Conservation (phyloP, 495 filamentous ascomycete genomes). For the Lasiosphaeris hirsuta region DNA sequence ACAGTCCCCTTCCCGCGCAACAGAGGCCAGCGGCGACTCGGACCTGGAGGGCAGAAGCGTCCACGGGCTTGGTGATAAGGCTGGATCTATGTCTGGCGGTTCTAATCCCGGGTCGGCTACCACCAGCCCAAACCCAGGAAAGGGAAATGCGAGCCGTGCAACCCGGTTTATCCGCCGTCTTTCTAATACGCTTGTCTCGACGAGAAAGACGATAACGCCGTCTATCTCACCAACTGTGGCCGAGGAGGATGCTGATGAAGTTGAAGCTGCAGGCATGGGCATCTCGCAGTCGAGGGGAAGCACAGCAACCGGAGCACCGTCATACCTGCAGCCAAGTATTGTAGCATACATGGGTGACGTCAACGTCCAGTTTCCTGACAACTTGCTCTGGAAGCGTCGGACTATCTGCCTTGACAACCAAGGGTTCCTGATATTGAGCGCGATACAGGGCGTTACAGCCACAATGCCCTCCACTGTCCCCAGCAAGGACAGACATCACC, state of each 20-base stretch:
- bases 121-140: slow-evolving; percentile 41
- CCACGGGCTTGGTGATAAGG: slow-evolving; percentile 11
- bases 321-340: slow-evolving; percentile 40
- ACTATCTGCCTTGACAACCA: slow-evolving; percentile 72
- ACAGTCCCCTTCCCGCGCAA: slow-evolving; percentile 32
- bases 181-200: slow-evolving; percentile 62
- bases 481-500: slow-evolving; percentile 43
- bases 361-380: slow-evolving; percentile 92
- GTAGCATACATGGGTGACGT: slow-evolving; percentile 75
- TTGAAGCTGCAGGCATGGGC: slow-evolving; percentile 32
- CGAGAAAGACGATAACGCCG: slow-evolving; percentile 55
- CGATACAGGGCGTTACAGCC: slow-evolving; percentile 42
- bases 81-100: slow-evolving; percentile 16
- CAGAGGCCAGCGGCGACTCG: slow-evolving; percentile 29
- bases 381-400: slow-evolving; percentile 86
- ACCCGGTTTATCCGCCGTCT: slow-evolving; percentile 78
- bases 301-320: slow-evolving; percentile 13
- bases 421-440: slow-evolving; percentile 71
- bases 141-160: slow-evolving; percentile 60
- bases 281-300: slow-evolving; percentile 29
- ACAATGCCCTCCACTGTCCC: slow-evolving; percentile 32
- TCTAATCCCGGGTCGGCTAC: slow-evolving; percentile 15
- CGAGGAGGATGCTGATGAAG: slow-evolving; percentile 56
- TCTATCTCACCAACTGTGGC: slow-evolving; percentile 57
- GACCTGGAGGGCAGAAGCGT: slow-evolving; percentile 28